Percentiles rank a stretch among this genome's conserved stretches.
Conservation (phyloP, 495 filamentous ascomycete species). For the Neurospora sp. region DNA sequence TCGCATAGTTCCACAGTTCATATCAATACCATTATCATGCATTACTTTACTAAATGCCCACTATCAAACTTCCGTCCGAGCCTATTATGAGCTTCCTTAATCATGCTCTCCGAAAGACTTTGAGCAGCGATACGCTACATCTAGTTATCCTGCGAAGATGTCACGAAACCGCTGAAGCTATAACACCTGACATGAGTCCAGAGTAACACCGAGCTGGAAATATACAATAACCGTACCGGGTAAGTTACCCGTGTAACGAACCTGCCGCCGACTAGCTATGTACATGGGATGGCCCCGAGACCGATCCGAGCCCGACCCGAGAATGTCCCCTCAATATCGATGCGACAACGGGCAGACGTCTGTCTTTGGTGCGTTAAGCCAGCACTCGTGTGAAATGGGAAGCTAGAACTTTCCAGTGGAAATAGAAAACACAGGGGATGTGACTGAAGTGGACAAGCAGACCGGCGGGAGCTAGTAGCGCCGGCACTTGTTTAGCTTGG, state of each 20-base stretch:
- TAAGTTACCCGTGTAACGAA: not conserved
- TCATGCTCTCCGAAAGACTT: not conserved
- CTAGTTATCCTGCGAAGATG: not conserved
- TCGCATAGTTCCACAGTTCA: not conserved
- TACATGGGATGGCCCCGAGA: not conserved
- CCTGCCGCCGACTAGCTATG: not conserved
- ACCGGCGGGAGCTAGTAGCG: not conserved
- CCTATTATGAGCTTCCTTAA: not conserved
- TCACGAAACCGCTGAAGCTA: not conserved
- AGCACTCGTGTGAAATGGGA: not conserved
- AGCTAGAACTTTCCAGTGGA: not conserved
- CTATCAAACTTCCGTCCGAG: not conserved
- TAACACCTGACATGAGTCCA: not conserved
- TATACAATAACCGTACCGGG: not conserved
- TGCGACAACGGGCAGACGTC: not conserved
- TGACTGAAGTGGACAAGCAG: not conserved
- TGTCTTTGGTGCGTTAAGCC: too few relatives aligned
- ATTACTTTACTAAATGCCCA: not conserved
- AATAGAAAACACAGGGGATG: not conserved
- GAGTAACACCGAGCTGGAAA: not conserved
- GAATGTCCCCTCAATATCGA: not conserved
- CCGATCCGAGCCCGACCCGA: not conserved
- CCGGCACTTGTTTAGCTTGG: not conserved
- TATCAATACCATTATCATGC: not conserved
- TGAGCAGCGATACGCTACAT: not conserved